Conservation (phyloP, 352 stramenopile genomes). For the Globisporangium perplexum region DNA sequence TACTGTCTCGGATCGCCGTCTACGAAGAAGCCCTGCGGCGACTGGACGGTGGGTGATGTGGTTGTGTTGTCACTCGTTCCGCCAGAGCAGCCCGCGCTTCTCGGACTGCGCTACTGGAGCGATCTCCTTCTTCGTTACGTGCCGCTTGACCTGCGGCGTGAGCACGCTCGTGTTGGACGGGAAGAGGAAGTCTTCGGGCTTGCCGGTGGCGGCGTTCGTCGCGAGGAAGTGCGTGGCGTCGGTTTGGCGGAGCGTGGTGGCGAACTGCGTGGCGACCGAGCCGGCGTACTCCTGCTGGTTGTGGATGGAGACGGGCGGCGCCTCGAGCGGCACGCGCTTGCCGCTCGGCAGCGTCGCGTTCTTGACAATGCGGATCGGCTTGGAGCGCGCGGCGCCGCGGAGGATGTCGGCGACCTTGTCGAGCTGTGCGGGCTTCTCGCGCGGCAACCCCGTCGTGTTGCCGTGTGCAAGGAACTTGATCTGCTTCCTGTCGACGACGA, state of each 20-base stretch:
- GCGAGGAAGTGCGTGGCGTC: constrained; percentile 32
- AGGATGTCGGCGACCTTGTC: constrained; percentile 82
- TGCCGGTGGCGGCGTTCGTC: constrained; percentile 24
- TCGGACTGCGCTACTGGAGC: constrained; percentile 20
- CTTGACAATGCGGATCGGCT: constrained; percentile 71
- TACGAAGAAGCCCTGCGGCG: constrained; percentile 2
- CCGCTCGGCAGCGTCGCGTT: constrained; percentile 73
- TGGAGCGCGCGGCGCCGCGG: constrained; percentile 33
- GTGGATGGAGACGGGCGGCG: constrained; percentile 63
- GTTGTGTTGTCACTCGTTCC: constrained; percentile 33
- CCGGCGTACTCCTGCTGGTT: constrained; percentile 58
- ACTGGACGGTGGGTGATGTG: background rate
- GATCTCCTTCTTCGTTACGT: constrained; percentile 50
- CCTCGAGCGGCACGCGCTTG: constrained; percentile 55
- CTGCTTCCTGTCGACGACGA: constrained; percentile 86
- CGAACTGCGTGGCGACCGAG: constrained; percentile 44
- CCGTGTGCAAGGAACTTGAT: constrained; percentile 85
- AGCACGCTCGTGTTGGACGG: constrained; percentile 46
- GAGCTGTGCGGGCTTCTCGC: constrained; percentile 47
- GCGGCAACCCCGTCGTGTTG: constrained; percentile 68
- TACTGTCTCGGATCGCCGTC: background rate
- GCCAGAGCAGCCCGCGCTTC: constrained; percentile 52
- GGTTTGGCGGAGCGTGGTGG: constrained; percentile 30
- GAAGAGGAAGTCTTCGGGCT: constrained; percentile 55
- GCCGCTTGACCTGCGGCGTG: constrained; percentile 54